Conservation (phyloP, 2,329 filamentous ascomycete genomes). For the Biscogniauxia marginata region DNA sequence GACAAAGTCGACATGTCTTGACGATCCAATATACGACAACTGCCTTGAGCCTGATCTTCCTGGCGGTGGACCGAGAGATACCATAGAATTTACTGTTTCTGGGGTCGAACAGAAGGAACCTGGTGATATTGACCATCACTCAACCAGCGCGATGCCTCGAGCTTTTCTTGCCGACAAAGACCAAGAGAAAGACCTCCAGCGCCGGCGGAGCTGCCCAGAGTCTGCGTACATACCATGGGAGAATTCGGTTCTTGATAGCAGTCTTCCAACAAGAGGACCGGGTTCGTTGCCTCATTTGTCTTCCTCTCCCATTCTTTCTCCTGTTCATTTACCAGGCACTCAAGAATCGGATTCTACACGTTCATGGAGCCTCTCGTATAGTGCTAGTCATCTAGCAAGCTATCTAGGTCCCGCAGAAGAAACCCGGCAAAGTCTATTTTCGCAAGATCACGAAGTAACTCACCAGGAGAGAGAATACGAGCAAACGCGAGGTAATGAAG, state of each 20-base stretch:
- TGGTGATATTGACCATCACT: constrained; percentile 2
- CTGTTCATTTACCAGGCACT: constrained; percentile 19
- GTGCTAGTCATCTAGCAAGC: constrained; percentile 24
- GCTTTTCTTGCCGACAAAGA: constrained; percentile 4
- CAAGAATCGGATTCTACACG: constrained; percentile 25
- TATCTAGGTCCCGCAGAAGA: constrained; percentile 21
- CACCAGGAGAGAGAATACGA: neutral
- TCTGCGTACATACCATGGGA: constrained; percentile 10
- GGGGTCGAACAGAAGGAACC: constrained; percentile 17
- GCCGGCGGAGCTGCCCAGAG: constrained; percentile 18
- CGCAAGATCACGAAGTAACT: constrained; percentile 10
- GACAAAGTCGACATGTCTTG: constrained; percentile 26
- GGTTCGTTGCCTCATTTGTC: constrained; percentile 18
- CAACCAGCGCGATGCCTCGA: constrained; percentile 7
- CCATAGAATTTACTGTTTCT: constrained; percentile 45
- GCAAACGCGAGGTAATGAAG: constrained; percentile 1
- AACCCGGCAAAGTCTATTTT: neutral
- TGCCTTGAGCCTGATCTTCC: constrained; percentile 30
- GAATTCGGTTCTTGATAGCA: constrained; percentile 5
- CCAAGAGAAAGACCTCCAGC: constrained; percentile 8
- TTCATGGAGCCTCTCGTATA: constrained; percentile 32
- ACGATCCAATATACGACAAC: constrained; percentile 25
- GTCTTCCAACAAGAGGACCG: constrained; percentile 11
- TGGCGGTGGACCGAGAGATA: constrained; percentile 46
- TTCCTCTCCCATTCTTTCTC: constrained; percentile 22